Evolutionary conservation across 78 protist genomes (phyloP), one percentile per base, ranked within the genome.

Genomic region (Dictyostelium firmibasis): DNA sequence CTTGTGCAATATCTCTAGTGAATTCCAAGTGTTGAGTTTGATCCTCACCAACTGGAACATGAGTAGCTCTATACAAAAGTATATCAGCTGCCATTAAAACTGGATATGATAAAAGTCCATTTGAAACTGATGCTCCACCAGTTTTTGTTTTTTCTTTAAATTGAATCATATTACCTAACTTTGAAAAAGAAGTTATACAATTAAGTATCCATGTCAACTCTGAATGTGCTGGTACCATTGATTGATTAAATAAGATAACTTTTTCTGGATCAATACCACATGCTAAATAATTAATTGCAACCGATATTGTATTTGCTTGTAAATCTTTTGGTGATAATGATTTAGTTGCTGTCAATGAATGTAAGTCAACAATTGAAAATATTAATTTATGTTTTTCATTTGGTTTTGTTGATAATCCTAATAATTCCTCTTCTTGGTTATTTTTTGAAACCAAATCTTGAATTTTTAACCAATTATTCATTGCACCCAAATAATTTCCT

Each of bases 31-130:
- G 98, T 81, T 97, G 98, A 3, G 74, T 64, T 62, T 97, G 98
- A 44, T 97, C 98, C 9, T 96, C 98, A 9, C 98, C 98, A 20
- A 97, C 98, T 16, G 98, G 98, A 23, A 97, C 97, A 31, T 95
- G 97, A 38, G 98, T 92, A 25, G 95, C 57, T 91, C 29, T 83
- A 79, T 95, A 97, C 11, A 96, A 44, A n/a, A 97, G 92, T 9
- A 97, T 93, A 57, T 97, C 98, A 2, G 98, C 97, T 4, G 98
- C 98, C 98, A 92, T 91, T 36, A 97, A 94, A 23, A 94, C 94
- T 14, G 98, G 98, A 43, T 97, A 97, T 14, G 96, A 69, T 23
- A 92, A 75, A 81, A 97, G 81, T 20, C 98, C 98, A 53, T 69
- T 57, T 16, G 86, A 44, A n/a, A 78, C n/a, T 31, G 64, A 70